These are phyloP conservation scores for Zygoascus hellenicus DNA, from an alignment of 1,139 yeast species.

Conservation along the genomic window DNA sequence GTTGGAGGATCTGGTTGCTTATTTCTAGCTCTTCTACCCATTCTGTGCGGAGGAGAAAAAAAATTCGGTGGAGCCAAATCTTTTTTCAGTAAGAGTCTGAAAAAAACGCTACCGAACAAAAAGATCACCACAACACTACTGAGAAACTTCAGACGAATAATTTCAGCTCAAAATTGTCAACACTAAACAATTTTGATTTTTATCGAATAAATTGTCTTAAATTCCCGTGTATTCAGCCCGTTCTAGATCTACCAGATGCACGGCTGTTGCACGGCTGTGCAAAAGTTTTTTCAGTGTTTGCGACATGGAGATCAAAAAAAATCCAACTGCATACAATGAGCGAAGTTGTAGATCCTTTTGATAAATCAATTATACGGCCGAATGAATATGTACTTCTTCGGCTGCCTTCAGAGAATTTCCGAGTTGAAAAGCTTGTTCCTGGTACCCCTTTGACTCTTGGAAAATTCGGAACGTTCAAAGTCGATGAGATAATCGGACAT, in stretches of 20 bases:
- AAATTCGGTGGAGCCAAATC: slow-evolving; percentile 3
- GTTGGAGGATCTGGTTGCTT: slow-evolving; percentile 90
- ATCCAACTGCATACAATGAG: not conserved
- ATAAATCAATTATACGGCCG: slow-evolving; percentile 26
- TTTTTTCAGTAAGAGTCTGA: too few relatives aligned
- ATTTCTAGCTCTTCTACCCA: slow-evolving; percentile 91
- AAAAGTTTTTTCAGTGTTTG: too few relatives aligned
- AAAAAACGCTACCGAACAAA: too few relatives aligned
- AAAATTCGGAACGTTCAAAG: slow-evolving; percentile 81
- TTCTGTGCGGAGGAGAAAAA: slow-evolving; percentile 27
- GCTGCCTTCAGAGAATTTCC: slow-evolving; percentile 75
- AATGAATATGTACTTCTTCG: slow-evolving; percentile 60
- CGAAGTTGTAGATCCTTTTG: slow-evolving; percentile 1
- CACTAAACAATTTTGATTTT: too few relatives aligned
- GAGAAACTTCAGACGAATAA: too few relatives aligned
- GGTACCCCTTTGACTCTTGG: slow-evolving; percentile 68
- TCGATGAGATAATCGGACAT: slow-evolving; percentile 68
- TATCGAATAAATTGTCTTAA: too few relatives aligned
- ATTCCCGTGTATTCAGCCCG: too few relatives aligned
- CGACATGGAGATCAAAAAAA: not conserved
- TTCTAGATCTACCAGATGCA: too few relatives aligned
- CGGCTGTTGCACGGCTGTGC: too few relatives aligned
- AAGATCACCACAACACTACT: too few relatives aligned
- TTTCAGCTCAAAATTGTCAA: too few relatives aligned
- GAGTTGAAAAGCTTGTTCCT: slow-evolving; percentile 58